Base-by-base conservation (phyloP, 1,139 yeast genomes). In the Yamadazyma atlantica region DNA sequence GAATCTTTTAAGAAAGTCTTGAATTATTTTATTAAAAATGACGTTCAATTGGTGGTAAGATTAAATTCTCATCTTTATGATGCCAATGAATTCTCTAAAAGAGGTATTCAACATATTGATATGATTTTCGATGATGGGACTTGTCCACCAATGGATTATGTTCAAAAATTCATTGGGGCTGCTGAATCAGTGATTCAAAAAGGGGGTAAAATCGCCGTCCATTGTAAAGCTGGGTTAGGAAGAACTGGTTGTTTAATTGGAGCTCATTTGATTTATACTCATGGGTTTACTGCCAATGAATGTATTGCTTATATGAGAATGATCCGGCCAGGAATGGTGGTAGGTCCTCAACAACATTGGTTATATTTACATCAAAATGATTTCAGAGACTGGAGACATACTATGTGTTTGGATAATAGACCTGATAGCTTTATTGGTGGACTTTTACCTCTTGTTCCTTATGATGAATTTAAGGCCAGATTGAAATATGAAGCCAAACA, bases 261-360 rank as follows among this genome's bases (percentile, higher is more conserved):
- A 3, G 98, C 98, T 2, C 96, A 92, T 62, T 71, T 92, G 46
- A 92, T 92, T 36, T 92, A 92, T 58, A 88, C 96, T 3, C 94
- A 92, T 60, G 97, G 97, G 0, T 92, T 92, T 58, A 92, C 97
- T 4, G 98, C 98, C 5, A 86, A 80, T 55, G 98, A 92, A 62
- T 94, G 96, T 61, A 92, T 92, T 53, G 96, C 92, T 1, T 92
- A 89, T 56, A 86, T 92, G 94, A 77, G 98, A 59, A 86, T 92
- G 78, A 74, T 92, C 48, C 78, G 98, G 49, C 98, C 98, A 0
- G 98, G 98, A 23, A 92, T 92, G 98, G 97, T 92, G 12, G 98
- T 92, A 26, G 98, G 98, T 0, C 98, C 98, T 2, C 98, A 92
- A 60, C 98, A 92, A 58, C 98, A 92, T 64, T 92, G 98, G 98